Base-by-base conservation (phyloP, 2,329 filamentous ascomycete genomes). In the Penicillium sp. region DNA sequence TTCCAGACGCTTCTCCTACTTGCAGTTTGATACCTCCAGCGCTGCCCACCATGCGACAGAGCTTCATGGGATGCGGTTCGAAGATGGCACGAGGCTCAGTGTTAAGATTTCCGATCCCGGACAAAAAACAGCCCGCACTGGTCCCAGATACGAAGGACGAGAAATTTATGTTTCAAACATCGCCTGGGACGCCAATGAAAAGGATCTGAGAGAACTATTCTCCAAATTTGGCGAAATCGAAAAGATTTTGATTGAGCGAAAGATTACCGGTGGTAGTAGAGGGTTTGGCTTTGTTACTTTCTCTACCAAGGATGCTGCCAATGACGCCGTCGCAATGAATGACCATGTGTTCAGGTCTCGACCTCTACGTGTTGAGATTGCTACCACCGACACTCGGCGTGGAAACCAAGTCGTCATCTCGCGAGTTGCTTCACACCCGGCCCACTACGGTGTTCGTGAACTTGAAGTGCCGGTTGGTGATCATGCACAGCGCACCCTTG, bases 1-100 rank as follows among this genome's bases (percentile, higher is more conserved):
- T 2, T 84, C 87, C 59, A 87, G 93, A 29, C 85, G 93, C 22
- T 98, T 98, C 72, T 96, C 90, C 73, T 98, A 98, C 67, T 77
- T 96, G 6, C 88, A 94, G n/a, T 96, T 96, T 65, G 78, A 82
- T 42, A 81, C 82, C 29, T 69, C 78, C 3, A 76, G 77, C n/a
- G 79, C 80, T 45, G 87, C 89, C 0, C 76, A 81, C 34, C 81
- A 79, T 43, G 90, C 90, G 1, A 84, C 83, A 0, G 72, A 80
- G 51, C 78, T 95, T 43, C 78, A 96, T 62, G 85, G 85, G 24
- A 83, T 77, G 49, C 66, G 82, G 21, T 69, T 95, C 0, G 85
- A 84, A 22, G 81, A 81, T 24, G 78, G 80, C 26, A 83, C 83
- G 58, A 82, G 78, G 57, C 76, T 98, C 1, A 70, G 83, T 35